These are phyloP conservation scores for Hypoxylon rickii DNA, from an alignment of 495 filamentous ascomycete species.

Conservation along the genomic window DNA sequence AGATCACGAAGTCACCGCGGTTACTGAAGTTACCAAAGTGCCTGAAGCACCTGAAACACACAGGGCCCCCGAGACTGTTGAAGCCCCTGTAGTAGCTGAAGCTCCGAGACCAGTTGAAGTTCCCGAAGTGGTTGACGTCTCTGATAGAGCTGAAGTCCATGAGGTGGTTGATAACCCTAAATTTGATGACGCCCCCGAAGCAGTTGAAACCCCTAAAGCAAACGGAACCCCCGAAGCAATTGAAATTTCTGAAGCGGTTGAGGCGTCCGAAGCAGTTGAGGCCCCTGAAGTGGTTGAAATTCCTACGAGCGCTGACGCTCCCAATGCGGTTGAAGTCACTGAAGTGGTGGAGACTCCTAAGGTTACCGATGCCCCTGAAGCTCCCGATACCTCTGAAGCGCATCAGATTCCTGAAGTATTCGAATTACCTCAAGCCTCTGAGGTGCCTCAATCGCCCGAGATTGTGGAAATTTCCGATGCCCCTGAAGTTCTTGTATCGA, in stretches of 20 bases:
- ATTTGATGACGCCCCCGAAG: background rate
- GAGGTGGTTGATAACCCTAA: background rate
- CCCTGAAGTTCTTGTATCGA: slow-evolving; percentile 8
- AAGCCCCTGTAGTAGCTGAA: background rate
- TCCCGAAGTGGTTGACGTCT: background rate
- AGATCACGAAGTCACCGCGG: background rate
- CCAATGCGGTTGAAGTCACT: background rate
- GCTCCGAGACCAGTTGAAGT: background rate
- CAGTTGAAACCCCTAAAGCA: background rate
- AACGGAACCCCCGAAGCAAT: background rate
- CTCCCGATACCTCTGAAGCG: background rate
- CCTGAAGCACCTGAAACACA: no score
- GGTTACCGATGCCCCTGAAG: slow-evolving; percentile 7
- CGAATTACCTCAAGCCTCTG: background rate
- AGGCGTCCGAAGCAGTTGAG: no score
- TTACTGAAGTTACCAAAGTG: background rate
- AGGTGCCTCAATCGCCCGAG: no score
- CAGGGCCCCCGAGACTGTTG: background rate
- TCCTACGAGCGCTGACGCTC: background rate
- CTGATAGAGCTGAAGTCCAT: slow-evolving; percentile 2
- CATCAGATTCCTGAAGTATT: background rate
- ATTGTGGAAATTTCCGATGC: background rate
- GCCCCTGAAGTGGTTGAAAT: background rate
- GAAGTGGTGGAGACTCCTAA: background rate
- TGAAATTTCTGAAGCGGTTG: background rate